A percentile compares a stretch with the other conserved stretches of the same genome.
Conservation (phyloP, 768 basidiomycete species). For the Psilocybe azurescens region DNA sequence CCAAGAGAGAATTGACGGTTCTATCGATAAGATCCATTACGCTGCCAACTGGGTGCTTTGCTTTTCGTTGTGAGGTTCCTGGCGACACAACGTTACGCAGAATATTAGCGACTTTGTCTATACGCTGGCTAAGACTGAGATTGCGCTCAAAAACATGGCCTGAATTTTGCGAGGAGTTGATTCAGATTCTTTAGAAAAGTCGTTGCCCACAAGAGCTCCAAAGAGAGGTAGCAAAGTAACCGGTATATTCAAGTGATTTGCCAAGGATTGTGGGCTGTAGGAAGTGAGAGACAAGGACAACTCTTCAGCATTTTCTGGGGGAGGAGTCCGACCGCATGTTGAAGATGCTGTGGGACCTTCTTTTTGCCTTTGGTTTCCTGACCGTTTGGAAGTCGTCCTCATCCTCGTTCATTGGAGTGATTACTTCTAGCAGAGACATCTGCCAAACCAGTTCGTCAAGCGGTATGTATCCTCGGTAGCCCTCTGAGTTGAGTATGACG, state of each 20-base stretch:
- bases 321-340: constrained; percentile 46
- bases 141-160: constrained; percentile 66
- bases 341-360: constrained; percentile 34
- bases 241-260: constrained; percentile 70
- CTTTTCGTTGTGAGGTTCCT: constrained; percentile 50
- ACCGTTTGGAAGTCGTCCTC: constrained; percentile 67
- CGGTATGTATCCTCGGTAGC: constrained; percentile 80
- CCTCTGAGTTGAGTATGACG: constrained; percentile 75
- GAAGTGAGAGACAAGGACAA: constrained; percentile 58
- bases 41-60: constrained; percentile 61
- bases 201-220: constrained; percentile 82
- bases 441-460: constrained; percentile 80
- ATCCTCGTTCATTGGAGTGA: constrained; percentile 37
- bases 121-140: constrained; percentile 63
- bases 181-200: constrained; percentile 64
- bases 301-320: constrained; percentile 51
- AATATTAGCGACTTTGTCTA: constrained; percentile 64
- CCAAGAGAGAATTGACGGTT: constrained; percentile 63
- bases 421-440: constrained; percentile 30
- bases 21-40: constrained; percentile 82
- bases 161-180: constrained; percentile 56
- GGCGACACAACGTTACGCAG: constrained; percentile 60
- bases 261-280: constrained; percentile 67
- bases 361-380: constrained; percentile 56
- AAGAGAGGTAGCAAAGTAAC: constrained; percentile 76